Percentiles rank a stretch among this genome's conserved stretches.
phyloP scores from a whole-genome alignment of 345 rosid species.

The Lagerstroemia speciosa region DNA sequence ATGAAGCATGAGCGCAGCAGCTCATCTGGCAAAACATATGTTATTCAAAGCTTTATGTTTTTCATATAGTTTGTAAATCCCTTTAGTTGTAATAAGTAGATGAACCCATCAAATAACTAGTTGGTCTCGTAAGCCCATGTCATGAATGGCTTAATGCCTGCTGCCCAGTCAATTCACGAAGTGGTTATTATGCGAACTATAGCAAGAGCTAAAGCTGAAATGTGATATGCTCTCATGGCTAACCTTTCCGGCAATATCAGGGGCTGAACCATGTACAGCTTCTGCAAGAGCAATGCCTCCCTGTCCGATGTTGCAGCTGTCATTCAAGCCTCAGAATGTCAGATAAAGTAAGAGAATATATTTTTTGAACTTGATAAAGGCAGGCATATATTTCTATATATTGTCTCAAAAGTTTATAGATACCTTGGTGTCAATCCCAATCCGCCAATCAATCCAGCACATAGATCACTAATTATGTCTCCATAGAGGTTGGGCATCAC shows the following conservation, averaged over 20 bases:
- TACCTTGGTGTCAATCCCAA: constrained; percentile 98
- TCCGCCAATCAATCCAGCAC: constrained; percentile 95
- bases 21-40: not conserved
- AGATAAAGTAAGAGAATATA: no score
- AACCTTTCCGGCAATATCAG: constrained; percentile 99
- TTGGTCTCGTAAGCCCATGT: not conserved
- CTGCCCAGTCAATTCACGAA: not conserved
- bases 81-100: not conserved
- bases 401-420: not conserved
- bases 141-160: not conserved
- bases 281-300: constrained; percentile 99
- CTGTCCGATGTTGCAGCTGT: constrained; percentile 94
- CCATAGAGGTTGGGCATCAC: constrained; percentile 99
- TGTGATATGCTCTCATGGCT: constrained; percentile 12
- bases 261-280: constrained; percentile 99
- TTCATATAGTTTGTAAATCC: no score
- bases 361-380: no score
- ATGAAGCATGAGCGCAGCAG: not conserved
- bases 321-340: constrained; percentile 1
- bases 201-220: not conserved
- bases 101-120: not conserved
- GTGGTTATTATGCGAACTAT: not conserved
- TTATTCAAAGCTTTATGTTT: no score
- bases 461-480: constrained; percentile 95
- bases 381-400: constrained; percentile 11